Conservation (phyloP, 495 filamentous ascomycete species). For the Hyaloscypha finlandica region DNA sequence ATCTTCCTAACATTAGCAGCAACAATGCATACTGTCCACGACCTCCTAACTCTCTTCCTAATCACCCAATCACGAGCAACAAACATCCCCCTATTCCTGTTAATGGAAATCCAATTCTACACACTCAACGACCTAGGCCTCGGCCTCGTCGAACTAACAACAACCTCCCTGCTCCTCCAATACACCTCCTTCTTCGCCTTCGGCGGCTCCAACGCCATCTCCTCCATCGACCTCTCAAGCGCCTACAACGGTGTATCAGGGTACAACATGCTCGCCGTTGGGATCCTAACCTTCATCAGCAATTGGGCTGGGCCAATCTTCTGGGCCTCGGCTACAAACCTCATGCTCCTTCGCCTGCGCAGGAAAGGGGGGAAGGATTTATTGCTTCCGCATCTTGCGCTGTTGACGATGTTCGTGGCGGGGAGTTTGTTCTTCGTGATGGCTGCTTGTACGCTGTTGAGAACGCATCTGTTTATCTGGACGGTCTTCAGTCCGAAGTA, state of each 20-base stretch:
- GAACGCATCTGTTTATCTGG: slow-evolving; percentile 97
- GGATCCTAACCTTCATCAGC: slow-evolving; percentile 75
- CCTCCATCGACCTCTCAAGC: slow-evolving; percentile 78
- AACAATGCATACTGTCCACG: slow-evolving; percentile 55
- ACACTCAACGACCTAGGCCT: slow-evolving; percentile 53
- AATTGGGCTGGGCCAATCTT: slow-evolving; percentile 94
- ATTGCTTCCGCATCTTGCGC: slow-evolving; percentile 51
- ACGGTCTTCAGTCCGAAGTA: slow-evolving; percentile 98
- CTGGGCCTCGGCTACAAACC: slow-evolving; percentile 58
- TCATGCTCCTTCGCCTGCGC: slow-evolving; percentile 23
- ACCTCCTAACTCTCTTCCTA: slow-evolving; percentile 74
- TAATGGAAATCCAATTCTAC: slow-evolving; percentile 62
- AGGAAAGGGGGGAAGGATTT: slow-evolving; percentile 18
- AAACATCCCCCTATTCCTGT: slow-evolving; percentile 80
- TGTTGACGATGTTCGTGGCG: slow-evolving; percentile 68
- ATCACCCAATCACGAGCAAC: slow-evolving; percentile 82
- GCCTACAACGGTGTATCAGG: slow-evolving; percentile 80
- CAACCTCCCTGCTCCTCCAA: slow-evolving; percentile 68
- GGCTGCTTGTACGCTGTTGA: slow-evolving; percentile 79
- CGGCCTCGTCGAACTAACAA: slow-evolving; percentile 55
- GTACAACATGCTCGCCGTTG: slow-evolving; percentile 70
- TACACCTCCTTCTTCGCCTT: slow-evolving; percentile 85
- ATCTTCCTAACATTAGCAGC: slow-evolving; percentile 21
- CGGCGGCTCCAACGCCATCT: slow-evolving; percentile 90
- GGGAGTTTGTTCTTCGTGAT: slow-evolving; percentile 70